phyloP scores from a whole-genome alignment of 306 rosid genomes.

The Alnus rubra region DNA sequence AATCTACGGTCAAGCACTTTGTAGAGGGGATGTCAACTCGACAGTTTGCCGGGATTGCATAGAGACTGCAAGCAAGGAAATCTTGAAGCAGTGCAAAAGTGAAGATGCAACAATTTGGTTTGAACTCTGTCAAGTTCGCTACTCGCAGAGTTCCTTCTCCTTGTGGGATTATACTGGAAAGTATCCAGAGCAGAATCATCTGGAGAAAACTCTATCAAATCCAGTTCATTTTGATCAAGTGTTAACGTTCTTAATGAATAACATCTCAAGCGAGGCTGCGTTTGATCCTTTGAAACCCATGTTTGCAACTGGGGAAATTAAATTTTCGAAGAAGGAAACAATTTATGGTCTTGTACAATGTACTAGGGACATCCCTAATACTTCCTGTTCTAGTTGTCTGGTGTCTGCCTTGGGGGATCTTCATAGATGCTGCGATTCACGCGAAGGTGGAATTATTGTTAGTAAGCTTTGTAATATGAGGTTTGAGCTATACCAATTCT shows the following conservation, averaged over 20 bases:
- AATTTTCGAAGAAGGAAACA: constrained; percentile 11
- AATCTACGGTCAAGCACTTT: constrained; percentile 61
- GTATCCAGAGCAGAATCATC: constrained; percentile 25
- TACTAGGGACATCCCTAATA: constrained; percentile 41
- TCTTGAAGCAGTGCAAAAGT: constrained; percentile 34
- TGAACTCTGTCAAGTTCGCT: constrained; percentile 56
- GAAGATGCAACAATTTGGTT: constrained; percentile 63
- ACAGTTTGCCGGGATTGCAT: constrained; percentile 46
- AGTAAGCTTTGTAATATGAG: constrained; percentile 47
- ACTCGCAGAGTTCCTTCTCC: constrained; percentile 43
- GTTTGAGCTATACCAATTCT: constrained; percentile 41
- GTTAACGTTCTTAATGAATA: constrained; percentile 30
- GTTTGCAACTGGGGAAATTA: constrained; percentile 51
- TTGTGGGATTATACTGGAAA: constrained; percentile 39
- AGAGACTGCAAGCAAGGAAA: constrained; percentile 45
- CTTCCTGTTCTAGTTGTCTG: constrained; percentile 41
- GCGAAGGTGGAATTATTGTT: constrained; percentile 38
- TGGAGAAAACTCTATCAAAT: constrained; percentile 32
- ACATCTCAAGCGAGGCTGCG: constrained; percentile 33
- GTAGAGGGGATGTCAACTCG: constrained; percentile 61
- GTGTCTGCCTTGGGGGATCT: constrained; percentile 40
- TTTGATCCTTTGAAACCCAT: constrained; percentile 21
- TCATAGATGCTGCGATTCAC: constrained; percentile 32
- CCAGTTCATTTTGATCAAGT: background rate
- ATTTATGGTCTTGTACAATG: constrained; percentile 67